Conservation (phyloP, 2,329 filamentous ascomycete genomes). For the Fusarium ambrosium region DNA sequence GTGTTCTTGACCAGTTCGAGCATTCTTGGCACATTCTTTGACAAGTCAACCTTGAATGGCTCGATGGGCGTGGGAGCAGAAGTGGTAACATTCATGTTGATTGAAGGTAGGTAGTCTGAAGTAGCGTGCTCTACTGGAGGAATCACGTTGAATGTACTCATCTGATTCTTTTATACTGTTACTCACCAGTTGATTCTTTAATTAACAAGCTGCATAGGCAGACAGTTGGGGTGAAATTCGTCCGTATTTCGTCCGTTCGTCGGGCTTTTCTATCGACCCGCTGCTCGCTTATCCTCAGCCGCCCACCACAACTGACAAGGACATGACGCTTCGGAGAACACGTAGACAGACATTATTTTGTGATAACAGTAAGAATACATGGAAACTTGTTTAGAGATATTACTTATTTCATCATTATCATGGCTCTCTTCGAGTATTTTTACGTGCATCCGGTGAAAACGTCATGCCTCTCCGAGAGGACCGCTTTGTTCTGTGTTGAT, state of each 20-base stretch:
- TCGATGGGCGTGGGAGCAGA: background rate
- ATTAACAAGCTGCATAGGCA: background rate
- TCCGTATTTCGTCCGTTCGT: background rate
- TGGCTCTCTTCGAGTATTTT: background rate
- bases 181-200: background rate
- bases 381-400: background rate
- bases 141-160: background rate
- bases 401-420: background rate
- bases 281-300: background rate
- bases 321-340: background rate
- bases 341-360: background rate
- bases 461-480: background rate
- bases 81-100: background rate
- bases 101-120: background rate
- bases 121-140: background rate
- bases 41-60: slow-evolving; percentile 21
- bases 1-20: slow-evolving; percentile 27
- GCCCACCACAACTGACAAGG: background rate
- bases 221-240: background rate
- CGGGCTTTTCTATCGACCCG: background rate
- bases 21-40: slow-evolving; percentile 22
- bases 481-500: background rate
- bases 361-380: background rate
- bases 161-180: background rate
- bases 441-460: background rate